These are phyloP conservation scores for Henckelia pumila DNA, from an alignment of 257 asterid genomes.

Conservation along the genomic window DNA sequence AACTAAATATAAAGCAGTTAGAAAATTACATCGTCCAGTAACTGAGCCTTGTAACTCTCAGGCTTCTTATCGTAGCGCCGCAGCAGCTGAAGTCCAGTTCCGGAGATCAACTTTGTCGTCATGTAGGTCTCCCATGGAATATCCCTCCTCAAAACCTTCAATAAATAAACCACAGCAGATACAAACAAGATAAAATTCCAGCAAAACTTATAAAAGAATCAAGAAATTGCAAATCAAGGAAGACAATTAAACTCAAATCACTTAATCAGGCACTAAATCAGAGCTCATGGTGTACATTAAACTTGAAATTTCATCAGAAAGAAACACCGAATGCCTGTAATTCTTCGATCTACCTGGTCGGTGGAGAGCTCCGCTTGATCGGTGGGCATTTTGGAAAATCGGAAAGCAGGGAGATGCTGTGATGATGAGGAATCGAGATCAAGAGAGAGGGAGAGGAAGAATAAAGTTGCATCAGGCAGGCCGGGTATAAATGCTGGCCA, in stretches of 20 bases:
- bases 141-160: conserved; percentile 79
- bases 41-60: conserved; percentile 65
- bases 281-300: neutral
- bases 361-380: conserved; percentile 52
- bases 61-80: conserved; percentile 87
- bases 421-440: conserved; percentile 40
- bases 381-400: conserved; percentile 31
- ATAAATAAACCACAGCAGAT: conserved; percentile 14
- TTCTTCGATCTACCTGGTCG: conserved; percentile 35
- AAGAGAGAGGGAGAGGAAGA: conserved; percentile 25
- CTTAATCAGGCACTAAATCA: neutral
- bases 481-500: too few species aligned
- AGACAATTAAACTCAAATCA: neutral
- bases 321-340: neutral
- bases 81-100: conserved; percentile 85
- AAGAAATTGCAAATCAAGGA: neutral
- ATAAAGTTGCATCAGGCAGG: too few species aligned
- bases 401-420: conserved; percentile 15
- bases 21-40: conserved; percentile 70
- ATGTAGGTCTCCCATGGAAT: conserved; percentile 96
- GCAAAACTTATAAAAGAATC: neutral
- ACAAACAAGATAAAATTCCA: conserved; percentile 10
- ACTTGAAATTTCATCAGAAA: neutral
- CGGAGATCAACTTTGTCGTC: conserved; percentile 81
- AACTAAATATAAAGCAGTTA: conserved; percentile 9